Base-by-base conservation (phyloP, 768 basidiomycete species). In the Hydnomerulius pinastri region DNA sequence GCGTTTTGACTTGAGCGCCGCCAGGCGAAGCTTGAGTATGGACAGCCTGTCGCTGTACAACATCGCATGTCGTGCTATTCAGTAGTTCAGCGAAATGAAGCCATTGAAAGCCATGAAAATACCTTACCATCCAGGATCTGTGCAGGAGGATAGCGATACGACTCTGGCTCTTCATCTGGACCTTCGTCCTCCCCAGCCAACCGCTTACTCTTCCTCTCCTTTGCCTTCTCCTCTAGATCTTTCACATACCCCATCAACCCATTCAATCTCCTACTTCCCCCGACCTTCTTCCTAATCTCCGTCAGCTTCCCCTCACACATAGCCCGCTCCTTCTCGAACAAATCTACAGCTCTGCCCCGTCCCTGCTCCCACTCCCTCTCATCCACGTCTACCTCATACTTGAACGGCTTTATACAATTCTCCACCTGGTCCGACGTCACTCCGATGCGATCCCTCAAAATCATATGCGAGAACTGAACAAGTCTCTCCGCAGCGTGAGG, bases 341-440 rank as follows among this genome's bases (percentile, higher is more conserved):
- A 73, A 46, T 82, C 81, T 48, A 92, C 79, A 1, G 92, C 82
- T 43, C 82, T 75, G 58, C 78, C 79, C 42, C 95, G 75, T 1
- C 97, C 97, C 2, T 75, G 63, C 59, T 92, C 90, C 97, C 97
- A 99, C 68, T 99, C 97, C 35, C 86, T 75, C 12, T 82, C 79
- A 55, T 98, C 94, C 12, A 98, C 88, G 65, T 99, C 97, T 23
- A 98, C 86, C 63, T 98, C 96, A 63, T 97, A 96, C 75, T 99
- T 99, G 80, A 84, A 98, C 24, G 96, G 97, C 71, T 99, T 99
- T 77, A 99, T 98, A 70, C 92, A 96, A 69, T 98, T 99, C 76
- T 99, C 97, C 13, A 99, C 96, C 71, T 98, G 96, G 67, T 99
- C 97, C 4, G 92, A 88, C n/a, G 97, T 93, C 48, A 96, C 72